Evolutionary conservation across 2,329 filamentous ascomycete species (phyloP).

Genomic region (Aspergillus sp.): DNA sequence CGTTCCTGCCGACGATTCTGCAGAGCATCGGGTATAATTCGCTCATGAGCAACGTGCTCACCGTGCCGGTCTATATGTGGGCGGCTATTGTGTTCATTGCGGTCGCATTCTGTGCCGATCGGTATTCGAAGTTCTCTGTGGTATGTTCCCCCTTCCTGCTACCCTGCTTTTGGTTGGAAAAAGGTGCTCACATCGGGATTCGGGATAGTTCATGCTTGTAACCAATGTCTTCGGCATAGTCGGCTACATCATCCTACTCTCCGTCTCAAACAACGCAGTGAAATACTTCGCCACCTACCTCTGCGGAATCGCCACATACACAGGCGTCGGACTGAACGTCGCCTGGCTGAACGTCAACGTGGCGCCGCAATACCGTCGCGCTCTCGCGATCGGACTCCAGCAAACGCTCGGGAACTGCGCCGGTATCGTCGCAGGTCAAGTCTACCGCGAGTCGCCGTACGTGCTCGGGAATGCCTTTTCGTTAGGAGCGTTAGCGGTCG

Average conservation of each 20-base stretch:
- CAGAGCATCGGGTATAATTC: slow-evolving; percentile 52
- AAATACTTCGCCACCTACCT: slow-evolving; percentile 54
- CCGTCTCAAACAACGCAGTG: slow-evolving; percentile 50
- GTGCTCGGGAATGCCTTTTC: slow-evolving; percentile 39
- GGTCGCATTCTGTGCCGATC: slow-evolving; percentile 50
- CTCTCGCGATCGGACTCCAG: slow-evolving; percentile 47
- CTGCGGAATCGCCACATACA: slow-evolving; percentile 50
- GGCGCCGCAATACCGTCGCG: slow-evolving; percentile 50
- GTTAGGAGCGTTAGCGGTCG: slow-evolving; percentile 34
- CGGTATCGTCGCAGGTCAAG: slow-evolving; percentile 50
- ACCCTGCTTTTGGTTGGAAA: background rate
- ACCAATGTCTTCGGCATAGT: slow-evolving; percentile 48
- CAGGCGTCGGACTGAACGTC: slow-evolving; percentile 46
- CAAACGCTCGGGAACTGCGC: slow-evolving; percentile 51
- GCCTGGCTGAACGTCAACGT: slow-evolving; percentile 53
- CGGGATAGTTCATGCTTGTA: slow-evolving; percentile 32
- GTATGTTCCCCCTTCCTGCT: slow-evolving; percentile 13
- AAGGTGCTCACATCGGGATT: slow-evolving; percentile 1
- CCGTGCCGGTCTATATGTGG: slow-evolving; percentile 57
- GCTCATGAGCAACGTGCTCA: slow-evolving; percentile 55
- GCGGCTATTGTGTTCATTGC: slow-evolving; percentile 49
- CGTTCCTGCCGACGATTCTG: slow-evolving; percentile 59
- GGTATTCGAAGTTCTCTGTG: slow-evolving; percentile 30
- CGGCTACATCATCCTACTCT: slow-evolving; percentile 52
- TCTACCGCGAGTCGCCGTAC: slow-evolving; percentile 41